Evolutionary conservation across 352 stramenopile species (phyloP).

Genomic region (Pythium utonaiense): DNA sequence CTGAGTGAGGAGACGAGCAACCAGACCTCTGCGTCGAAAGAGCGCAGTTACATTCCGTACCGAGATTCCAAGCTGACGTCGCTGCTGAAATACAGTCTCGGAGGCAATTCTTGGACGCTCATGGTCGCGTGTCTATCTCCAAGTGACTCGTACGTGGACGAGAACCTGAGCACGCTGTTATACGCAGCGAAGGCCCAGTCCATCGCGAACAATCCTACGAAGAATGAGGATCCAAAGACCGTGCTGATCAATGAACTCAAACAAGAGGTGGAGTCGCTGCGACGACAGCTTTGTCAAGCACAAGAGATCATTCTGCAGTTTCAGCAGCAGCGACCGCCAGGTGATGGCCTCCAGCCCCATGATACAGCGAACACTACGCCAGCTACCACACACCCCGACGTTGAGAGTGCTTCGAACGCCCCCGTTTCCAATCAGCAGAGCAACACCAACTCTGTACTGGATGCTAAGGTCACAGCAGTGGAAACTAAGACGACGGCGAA

Average conservation of each 20-base stretch:
- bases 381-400: too few relatives aligned
- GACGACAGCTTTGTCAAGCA: slow-evolving; percentile 31
- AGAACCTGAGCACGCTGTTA: slow-evolving; percentile 63
- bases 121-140: slow-evolving; percentile 70
- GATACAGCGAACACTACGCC: neutral
- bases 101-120: slow-evolving; percentile 59
- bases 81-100: slow-evolving; percentile 56
- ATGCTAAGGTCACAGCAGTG: neutral
- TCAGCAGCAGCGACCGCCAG: slow-evolving; percentile 11
- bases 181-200: slow-evolving; percentile 56
- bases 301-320: slow-evolving; percentile 45
- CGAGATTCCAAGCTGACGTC: slow-evolving; percentile 65
- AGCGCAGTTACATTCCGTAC: slow-evolving; percentile 48
- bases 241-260: slow-evolving; percentile 46
- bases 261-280: slow-evolving; percentile 25
- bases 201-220: slow-evolving; percentile 52
- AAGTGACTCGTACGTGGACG: slow-evolving; percentile 42
- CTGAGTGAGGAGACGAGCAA: slow-evolving; percentile 36
- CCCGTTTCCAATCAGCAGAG: neutral
- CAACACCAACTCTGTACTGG: neutral
- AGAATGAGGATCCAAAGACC: slow-evolving; percentile 44
- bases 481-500: slow-evolving; percentile 20
- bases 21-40: neutral
- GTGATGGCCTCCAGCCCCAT: neutral
- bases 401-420: neutral